Conservation (phyloP, 805 yeast species). For the Saturnispora diversa region DNA sequence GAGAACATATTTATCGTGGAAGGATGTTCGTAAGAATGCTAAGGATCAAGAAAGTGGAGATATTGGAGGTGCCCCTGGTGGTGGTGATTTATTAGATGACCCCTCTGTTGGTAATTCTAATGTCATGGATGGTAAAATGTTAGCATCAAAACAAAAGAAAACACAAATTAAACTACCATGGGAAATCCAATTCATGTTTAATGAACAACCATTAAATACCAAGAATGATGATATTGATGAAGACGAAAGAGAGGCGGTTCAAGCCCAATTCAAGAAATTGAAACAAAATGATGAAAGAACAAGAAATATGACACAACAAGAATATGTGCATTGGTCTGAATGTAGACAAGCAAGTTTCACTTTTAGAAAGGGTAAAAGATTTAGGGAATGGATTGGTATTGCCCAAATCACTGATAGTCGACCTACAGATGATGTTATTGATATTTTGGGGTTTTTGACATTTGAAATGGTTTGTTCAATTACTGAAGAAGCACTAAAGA, state of each 20-base stretch:
- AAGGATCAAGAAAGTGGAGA: slow-evolving; percentile 43
- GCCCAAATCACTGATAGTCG: slow-evolving; percentile 75
- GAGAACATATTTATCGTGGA: slow-evolving; percentile 91
- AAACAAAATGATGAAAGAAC: slow-evolving; percentile 94
- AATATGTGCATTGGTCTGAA: slow-evolving; percentile 98
- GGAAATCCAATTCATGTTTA: slow-evolving; percentile 91
- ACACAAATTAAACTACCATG: slow-evolving; percentile 83
- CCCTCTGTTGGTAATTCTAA: slow-evolving; percentile 27
- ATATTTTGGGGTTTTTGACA: slow-evolving; percentile 88
- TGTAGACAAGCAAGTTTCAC: slow-evolving; percentile 97
- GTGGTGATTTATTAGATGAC: slow-evolving; percentile 30
- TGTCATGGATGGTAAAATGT: slow-evolving; percentile 33
- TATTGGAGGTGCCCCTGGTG: slow-evolving; percentile 35
- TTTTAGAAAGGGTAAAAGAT: slow-evolving; percentile 86
- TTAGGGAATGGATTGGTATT: slow-evolving; percentile 94
- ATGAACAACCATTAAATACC: slow-evolving; percentile 75
- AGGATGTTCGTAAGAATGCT: slow-evolving; percentile 82
- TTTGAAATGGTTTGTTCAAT: slow-evolving; percentile 93
- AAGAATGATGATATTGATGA: slow-evolving; percentile 60
- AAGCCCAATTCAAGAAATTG: slow-evolving; percentile 80
- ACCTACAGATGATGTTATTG: slow-evolving; percentile 94
- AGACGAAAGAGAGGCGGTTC: slow-evolving; percentile 81
- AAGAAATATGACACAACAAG: slow-evolving; percentile 87
- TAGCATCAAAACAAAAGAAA: slow-evolving; percentile 53
- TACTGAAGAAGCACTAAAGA: slow-evolving; percentile 82